Conservation (phyloP, 192 early-diverging fungal species). For the Rhizoclosmatium globosum region DNA sequence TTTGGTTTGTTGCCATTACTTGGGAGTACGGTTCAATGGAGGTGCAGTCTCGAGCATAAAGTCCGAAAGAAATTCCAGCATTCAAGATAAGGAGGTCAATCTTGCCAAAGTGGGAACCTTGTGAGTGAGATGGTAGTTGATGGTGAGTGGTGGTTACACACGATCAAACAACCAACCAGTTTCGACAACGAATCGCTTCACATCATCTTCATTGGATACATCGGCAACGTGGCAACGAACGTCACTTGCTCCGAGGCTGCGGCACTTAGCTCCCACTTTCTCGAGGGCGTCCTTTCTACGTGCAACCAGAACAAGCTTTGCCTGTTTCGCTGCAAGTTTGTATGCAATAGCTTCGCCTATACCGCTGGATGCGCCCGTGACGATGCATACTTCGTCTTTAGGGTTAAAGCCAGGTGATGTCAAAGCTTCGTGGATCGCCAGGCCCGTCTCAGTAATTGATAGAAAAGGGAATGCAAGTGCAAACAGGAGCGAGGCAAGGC, state of each 20-base stretch:
- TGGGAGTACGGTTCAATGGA: slow-evolving; percentile 36
- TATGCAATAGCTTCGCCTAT: slow-evolving; percentile 75
- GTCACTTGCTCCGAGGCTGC: slow-evolving; percentile 16
- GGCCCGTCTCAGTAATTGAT: neutral
- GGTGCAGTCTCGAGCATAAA: slow-evolving; percentile 50
- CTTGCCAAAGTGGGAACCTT: neutral
- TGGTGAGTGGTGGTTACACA: neutral
- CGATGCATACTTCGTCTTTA: slow-evolving; percentile 49
- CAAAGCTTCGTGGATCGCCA: neutral
- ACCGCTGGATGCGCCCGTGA: slow-evolving; percentile 82
- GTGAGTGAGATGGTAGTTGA: neutral
- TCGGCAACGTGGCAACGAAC: slow-evolving; percentile 42
- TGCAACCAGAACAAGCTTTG: slow-evolving; percentile 70
- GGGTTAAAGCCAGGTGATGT: neutral
- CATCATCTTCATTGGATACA: slow-evolving; percentile 61
- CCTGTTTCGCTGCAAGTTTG: slow-evolving; percentile 68
- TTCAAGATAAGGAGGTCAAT: slow-evolving; percentile 78
- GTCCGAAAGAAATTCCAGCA: slow-evolving; percentile 74
- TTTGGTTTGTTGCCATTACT: slow-evolving; percentile 40
- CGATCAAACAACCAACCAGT: slow-evolving; percentile 33
- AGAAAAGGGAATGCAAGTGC: neutral
- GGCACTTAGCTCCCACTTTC: slow-evolving; percentile 57
- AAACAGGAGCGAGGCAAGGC: neutral
- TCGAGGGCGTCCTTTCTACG: slow-evolving; percentile 62
- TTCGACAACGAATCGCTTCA: slow-evolving; percentile 40